Evolutionary conservation across 169 alveolate species (phyloP).

Genomic region (Babesia sp.): DNA sequence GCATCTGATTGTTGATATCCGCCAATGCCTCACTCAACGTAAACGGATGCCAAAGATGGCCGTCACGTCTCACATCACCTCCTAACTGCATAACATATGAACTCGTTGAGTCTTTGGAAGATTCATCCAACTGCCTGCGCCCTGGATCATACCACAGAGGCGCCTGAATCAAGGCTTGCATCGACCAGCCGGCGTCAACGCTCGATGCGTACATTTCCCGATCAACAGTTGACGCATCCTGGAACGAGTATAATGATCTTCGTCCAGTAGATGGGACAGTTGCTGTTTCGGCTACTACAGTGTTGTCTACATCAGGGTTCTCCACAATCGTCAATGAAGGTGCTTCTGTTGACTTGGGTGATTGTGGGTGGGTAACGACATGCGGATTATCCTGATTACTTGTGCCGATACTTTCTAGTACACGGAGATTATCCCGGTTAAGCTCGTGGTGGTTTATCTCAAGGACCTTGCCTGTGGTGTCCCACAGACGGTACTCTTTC

Average conservation of each 20-base stretch:
- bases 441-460: conserved; percentile 10
- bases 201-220: conserved; percentile 22
- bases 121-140: conserved; percentile 1
- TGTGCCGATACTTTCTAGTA: not conserved
- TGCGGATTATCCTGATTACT: not conserved
- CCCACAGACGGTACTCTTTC: conserved; percentile 47
- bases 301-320: not conserved
- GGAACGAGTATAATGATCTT: not conserved
- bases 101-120: not conserved
- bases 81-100: not conserved
- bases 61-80: not conserved
- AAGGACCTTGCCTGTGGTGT: conserved; percentile 36
- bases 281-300: not conserved
- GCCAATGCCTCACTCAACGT: not conserved
- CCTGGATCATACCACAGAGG: conserved; percentile 63
- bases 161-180: conserved; percentile 52
- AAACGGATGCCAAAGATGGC: conserved; percentile 1
- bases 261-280: not conserved
- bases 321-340: not conserved
- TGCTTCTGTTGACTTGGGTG: not conserved
- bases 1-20: not conserved
- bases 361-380: not conserved
- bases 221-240: conserved; percentile 22
- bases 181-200: conserved; percentile 51
- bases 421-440: not conserved